Conservation (phyloP, 2,329 filamentous ascomycete species). For the Cercospora zeae-maydis region DNA sequence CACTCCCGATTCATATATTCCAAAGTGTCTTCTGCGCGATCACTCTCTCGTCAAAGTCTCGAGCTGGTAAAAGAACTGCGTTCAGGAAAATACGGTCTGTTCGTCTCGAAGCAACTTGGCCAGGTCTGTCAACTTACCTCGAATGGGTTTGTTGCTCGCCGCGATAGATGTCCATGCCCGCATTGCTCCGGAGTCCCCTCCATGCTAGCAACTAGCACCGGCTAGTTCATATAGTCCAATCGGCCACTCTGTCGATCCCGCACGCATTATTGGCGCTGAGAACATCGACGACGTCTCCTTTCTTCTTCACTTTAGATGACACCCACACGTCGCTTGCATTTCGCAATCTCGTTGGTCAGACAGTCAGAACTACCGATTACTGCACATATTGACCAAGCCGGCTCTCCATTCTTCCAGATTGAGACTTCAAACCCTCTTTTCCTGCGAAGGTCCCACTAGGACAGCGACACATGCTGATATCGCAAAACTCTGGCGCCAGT, state of each 20-base stretch:
- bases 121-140: background rate
- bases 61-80: background rate
- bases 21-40: background rate
- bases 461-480: background rate
- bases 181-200: background rate
- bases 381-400: background rate
- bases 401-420: background rate
- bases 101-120: background rate
- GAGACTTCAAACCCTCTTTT: background rate
- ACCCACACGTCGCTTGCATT: background rate
- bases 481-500: background rate
- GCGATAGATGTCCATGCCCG: background rate
- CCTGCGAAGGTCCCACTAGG: background rate
- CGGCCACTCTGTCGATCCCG: background rate
- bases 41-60: background rate
- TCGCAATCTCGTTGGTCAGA: background rate
- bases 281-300: background rate
- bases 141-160: background rate
- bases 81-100: background rate
- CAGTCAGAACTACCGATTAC: background rate
- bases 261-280: background rate
- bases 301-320: background rate
- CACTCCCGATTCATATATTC: background rate
- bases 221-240: background rate
- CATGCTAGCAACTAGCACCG: slow-evolving; percentile 1